Percentiles rank a stretch among this genome's conserved stretches.
Evolutionary conservation across 345 rosid genomes (phyloP).

Genomic region (Psidium guajava): DNA sequence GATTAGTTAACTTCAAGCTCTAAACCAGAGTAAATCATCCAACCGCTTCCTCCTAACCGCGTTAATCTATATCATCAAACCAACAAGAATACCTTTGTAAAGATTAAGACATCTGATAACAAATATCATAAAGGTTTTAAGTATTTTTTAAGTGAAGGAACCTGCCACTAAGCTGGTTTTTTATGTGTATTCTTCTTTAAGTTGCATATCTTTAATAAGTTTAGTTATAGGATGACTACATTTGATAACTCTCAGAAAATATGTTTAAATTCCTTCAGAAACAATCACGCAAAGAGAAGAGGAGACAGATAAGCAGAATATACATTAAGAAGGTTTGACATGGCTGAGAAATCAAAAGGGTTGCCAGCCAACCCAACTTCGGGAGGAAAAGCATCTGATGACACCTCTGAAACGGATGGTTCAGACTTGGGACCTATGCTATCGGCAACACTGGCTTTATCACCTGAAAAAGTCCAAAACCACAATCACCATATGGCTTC

Average conservation of each 20-base stretch:
- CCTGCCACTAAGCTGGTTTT: not conserved
- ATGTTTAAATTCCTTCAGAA: not conserved
- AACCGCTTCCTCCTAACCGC: not conserved
- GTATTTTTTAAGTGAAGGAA: not conserved
- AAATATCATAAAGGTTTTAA: not conserved
- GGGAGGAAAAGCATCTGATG: conserved; percentile 13
- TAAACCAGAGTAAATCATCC: not conserved
- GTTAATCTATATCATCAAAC: not conserved
- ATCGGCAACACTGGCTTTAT: not conserved
- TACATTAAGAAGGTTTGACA: conserved; percentile 38
- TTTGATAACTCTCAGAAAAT: not conserved
- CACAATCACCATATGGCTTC: not conserved
- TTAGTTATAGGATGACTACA: not conserved
- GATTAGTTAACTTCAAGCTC: not conserved
- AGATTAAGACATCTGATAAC: not conserved
- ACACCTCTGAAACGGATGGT: conserved; percentile 7
- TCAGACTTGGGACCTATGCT: not conserved
- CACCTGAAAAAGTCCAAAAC: conserved; percentile 4
- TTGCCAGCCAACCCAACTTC: conserved; percentile 19
- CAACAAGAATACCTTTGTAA: not conserved
- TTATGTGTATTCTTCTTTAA: not conserved
- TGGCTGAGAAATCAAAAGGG: conserved; percentile 43
- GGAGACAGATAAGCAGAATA: not conserved
- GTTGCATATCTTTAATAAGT: not conserved
- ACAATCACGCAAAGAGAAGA: not conserved